These are phyloP conservation scores for Cardamine resedifolia DNA, from an alignment of 345 rosid genomes.

Conservation along the genomic window DNA sequence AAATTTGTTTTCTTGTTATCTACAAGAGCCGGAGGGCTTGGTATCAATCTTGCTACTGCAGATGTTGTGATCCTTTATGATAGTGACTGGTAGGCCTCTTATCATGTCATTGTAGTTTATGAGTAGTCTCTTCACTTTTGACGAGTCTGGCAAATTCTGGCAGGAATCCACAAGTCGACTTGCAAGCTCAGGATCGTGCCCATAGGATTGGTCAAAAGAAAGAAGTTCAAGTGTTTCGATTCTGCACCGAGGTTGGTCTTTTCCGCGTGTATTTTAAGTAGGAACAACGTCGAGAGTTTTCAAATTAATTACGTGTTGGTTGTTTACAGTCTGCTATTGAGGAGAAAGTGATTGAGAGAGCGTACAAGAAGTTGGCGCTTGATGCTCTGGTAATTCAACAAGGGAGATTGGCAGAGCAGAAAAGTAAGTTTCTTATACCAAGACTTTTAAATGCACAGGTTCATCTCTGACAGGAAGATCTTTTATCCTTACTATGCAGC, in stretches of 20 bases:
- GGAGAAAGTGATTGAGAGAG: constrained; percentile 99
- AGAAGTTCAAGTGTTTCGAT: constrained; percentile 99
- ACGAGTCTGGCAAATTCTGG: constrained; percentile 36
- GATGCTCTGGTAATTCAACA: constrained; percentile 99
- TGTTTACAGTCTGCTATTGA: constrained; percentile 88
- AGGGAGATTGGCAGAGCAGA: constrained; percentile 97
- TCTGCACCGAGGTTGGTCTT: constrained; percentile 84
- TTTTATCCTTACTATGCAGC: constrained; percentile 47
- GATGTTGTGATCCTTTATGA: constrained; percentile 99
- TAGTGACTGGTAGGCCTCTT: constrained; percentile 81
- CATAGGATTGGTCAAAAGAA: constrained; percentile 98
- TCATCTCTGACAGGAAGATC: neutral
- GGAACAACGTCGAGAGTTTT: neutral
- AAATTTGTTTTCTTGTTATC: constrained; percentile 95
- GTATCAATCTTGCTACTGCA: constrained; percentile 99
- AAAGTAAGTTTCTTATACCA: constrained; percentile 49
- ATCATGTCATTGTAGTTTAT: constrained; percentile 6
- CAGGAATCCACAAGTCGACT: constrained; percentile 99
- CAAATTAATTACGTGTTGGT: constrained; percentile 13
- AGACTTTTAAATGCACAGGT: neutral
- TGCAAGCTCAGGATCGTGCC: constrained; percentile 99
- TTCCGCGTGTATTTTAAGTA: constrained; percentile 4
- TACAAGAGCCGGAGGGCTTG: constrained; percentile 99
- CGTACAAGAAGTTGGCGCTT: constrained; percentile 96
- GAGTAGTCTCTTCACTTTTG: constrained; percentile 9